Evolutionary conservation across 805 yeast genomes (phyloP), one percentile per base, ranked within the genome.

Genomic region (Schwanniomyces vanrijiae): DNA sequence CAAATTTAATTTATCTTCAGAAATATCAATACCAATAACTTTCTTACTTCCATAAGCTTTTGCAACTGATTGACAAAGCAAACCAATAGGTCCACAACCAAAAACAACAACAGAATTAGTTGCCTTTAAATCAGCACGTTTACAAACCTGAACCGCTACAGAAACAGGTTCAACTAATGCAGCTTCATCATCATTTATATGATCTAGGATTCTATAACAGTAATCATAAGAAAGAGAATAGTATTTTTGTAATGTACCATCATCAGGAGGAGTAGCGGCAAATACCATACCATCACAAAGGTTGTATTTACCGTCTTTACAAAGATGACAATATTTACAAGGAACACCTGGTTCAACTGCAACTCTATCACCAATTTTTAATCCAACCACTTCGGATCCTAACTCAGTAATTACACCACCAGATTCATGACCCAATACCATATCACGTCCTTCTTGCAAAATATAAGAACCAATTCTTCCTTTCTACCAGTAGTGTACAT

Each of bases 261-360:
- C 58, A 39, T 49, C 50, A 3, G 59, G 58, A 11, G 61, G 61
- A 37, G 59, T 55, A 33, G 59, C 59, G 18, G 59, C 59, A 42
- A 56, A 56, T 6, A 43, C 44, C 54, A 56, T 55, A 14, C 48
- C 44, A 13, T 46, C 49, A 46, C 64, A 60, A 19, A 49, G 53
- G 35, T 58, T 58, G 28, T 53, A 55, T 31, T 55, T 47, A n/a
- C 65, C 65, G 20, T 52, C 54, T 33, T 50, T 46, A 34, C 62
- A 60, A 14, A 14, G 14, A 14, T 37, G 51, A 46, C 61, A 55
- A 26, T 60, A 56, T 33, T 70, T 63, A 54, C 85, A n/a, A n/a
- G n/a, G n/a, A 37, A 72, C 63, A 43, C 80, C 82, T 5, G 86
- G 85, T 61, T 82, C 80, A 49, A 75, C 58, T 13, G 79, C 77